These are phyloP conservation scores for Pythium periplocum DNA, from an alignment of 352 stramenopile genomes.

Conservation along the genomic window DNA sequence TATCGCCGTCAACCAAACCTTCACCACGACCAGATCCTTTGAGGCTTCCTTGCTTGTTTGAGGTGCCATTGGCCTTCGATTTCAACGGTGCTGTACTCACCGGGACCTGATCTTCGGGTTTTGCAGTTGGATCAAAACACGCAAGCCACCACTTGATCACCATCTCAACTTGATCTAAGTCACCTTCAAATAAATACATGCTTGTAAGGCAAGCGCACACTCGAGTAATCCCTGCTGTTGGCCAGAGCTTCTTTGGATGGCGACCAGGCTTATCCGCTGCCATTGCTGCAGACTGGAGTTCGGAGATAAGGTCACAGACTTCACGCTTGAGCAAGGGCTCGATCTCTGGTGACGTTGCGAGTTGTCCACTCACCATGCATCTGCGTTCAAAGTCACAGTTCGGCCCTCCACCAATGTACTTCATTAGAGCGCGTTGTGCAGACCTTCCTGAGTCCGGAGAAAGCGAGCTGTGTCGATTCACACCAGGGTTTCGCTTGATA, in stretches of 20 bases:
- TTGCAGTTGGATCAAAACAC: slow-evolving; percentile 74
- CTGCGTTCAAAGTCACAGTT: slow-evolving; percentile 68
- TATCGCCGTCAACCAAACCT: slow-evolving; percentile 70
- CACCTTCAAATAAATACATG: slow-evolving; percentile 67
- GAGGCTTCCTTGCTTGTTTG: slow-evolving; percentile 9
- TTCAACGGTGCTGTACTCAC: slow-evolving; percentile 16
- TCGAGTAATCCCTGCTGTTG: slow-evolving; percentile 72
- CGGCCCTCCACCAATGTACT: slow-evolving; percentile 61
- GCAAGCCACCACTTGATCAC: slow-evolving; percentile 60
- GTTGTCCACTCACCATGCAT: slow-evolving; percentile 64
- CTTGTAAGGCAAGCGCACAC: slow-evolving; percentile 73
- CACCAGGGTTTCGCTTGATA: slow-evolving; percentile 11
- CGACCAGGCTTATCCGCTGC: slow-evolving; percentile 64
- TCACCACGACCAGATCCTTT: slow-evolving; percentile 59
- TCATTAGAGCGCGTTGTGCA: slow-evolving; percentile 60
- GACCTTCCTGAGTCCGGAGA: slow-evolving; percentile 46
- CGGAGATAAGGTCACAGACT: slow-evolving; percentile 54
- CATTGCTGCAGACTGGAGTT: slow-evolving; percentile 51
- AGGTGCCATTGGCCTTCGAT: slow-evolving; percentile 13
- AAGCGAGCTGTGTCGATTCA: slow-evolving; percentile 32
- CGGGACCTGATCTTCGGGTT: slow-evolving; percentile 26
- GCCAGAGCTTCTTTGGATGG: slow-evolving; percentile 62
- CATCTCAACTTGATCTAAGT: slow-evolving; percentile 42
- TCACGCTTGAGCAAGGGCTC: slow-evolving; percentile 56
- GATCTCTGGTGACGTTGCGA: slow-evolving; percentile 59